Evolutionary conservation across 2,329 filamentous ascomycete species (phyloP).

Genomic region (Penicillium sp.): DNA sequence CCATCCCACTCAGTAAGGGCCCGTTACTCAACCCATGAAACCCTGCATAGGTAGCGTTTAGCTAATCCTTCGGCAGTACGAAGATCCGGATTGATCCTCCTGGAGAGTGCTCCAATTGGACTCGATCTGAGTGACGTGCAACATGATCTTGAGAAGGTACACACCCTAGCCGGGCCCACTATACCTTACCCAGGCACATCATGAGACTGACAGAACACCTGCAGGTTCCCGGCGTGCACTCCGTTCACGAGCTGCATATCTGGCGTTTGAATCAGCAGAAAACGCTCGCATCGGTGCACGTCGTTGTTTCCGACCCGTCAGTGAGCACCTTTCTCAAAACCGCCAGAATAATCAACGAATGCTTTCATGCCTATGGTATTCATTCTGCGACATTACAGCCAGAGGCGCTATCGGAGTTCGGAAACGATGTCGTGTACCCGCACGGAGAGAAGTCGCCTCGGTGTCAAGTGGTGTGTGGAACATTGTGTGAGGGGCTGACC

Average conservation of each 20-base stretch:
- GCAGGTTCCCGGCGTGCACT: constrained; percentile 64
- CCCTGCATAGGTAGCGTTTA: background rate
- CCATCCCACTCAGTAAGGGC: constrained; percentile 52
- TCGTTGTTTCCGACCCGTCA: constrained; percentile 61
- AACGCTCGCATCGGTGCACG: constrained; percentile 67
- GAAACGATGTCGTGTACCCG: background rate
- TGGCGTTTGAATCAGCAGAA: constrained; percentile 73
- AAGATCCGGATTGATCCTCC: constrained; percentile 59
- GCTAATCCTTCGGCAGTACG: constrained; percentile 22
- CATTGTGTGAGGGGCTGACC: constrained; percentile 52
- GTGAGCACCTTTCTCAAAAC: constrained; percentile 60
- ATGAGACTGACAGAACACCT: background rate
- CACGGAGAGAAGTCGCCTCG: constrained; percentile 27
- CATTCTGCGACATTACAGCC: constrained; percentile 72
- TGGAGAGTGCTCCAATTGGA: constrained; percentile 64
- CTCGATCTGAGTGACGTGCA: constrained; percentile 64
- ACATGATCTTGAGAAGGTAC: constrained; percentile 66
- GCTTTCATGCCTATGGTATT: constrained; percentile 71
- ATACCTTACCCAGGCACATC: constrained; percentile 11
- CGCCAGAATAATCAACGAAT: constrained; percentile 64
- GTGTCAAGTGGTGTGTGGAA: constrained; percentile 56
- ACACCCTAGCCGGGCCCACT: background rate
- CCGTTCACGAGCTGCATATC: constrained; percentile 71
- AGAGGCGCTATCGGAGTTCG: constrained; percentile 45
- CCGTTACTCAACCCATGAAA: background rate